Base-by-base conservation (phyloP, 164 flowering plant species). In the Euptelea pleiosperma region DNA sequence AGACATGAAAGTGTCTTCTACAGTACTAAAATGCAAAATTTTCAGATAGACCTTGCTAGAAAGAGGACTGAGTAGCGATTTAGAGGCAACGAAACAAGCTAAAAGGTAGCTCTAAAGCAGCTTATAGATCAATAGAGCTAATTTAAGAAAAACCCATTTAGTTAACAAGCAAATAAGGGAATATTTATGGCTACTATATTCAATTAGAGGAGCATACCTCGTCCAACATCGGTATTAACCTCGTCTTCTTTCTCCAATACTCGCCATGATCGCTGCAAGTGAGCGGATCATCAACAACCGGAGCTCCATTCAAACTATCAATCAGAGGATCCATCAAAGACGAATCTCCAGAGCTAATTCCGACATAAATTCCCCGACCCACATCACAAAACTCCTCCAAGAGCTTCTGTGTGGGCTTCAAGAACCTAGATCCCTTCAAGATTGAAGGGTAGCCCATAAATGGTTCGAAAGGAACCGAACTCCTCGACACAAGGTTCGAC, bases 371-470 rank as follows among this genome's bases (percentile, higher is more conserved):
- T 4, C 70, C 74, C 1, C 66, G 68, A 47, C 79, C 82, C 63
- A 82, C 80, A 55, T 76, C 64, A 57, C 91, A 87, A 57, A 78
- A 55, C 64, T 86, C 90, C 41, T 91, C 87, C 37, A 91, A 70
- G 61, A 91, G 73, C 72, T 79, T 79, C 66, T 86, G 88, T 0
- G 98, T 88, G 11, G 98, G 98, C 68, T 73, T 79, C 75, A 91
- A 66, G 58, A 88, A 91, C 66, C 79, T 83, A 10, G 98, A 91
- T 4, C 79, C 76, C 65, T 75, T 85, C 64, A 91, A 45, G 29
- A 91, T 74, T 47, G 84, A 74, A n/a, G 96, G 82, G 49, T 86
- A 91, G 6, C 98, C 98, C 1, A 92, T 85, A 45, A 89, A 88
- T 0, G 92, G 94, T 3, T 94, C 94, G 1, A 88, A 72, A 19